Conservation (phyloP, 306 rosid species). For the Geum urbanum region DNA sequence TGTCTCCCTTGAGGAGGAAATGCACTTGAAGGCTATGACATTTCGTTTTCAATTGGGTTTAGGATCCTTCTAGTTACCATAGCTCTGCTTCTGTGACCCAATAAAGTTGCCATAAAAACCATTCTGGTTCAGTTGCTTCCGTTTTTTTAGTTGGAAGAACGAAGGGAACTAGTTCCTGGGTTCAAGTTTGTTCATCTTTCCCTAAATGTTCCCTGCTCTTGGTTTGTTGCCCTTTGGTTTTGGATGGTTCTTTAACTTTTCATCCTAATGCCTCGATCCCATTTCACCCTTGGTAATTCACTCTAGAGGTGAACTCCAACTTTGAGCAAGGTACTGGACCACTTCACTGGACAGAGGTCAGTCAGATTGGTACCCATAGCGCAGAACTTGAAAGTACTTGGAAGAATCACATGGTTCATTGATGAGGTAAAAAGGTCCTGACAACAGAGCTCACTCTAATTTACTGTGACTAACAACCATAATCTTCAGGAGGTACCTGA, state of each 20-base stretch:
- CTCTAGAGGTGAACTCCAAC: neutral
- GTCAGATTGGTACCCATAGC: conserved; percentile 1
- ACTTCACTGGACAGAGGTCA: neutral
- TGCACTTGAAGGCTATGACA: neutral
- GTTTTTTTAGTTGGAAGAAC: neutral
- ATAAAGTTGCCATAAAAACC: neutral
- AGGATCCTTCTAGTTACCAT: neutral
- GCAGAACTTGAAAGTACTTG: conserved; percentile 1
- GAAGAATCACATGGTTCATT: conserved; percentile 7
- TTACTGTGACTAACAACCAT: neutral
- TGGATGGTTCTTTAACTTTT: too few relatives aligned
- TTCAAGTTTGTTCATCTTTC: neutral
- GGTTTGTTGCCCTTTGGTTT: neutral
- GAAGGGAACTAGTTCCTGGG: neutral
- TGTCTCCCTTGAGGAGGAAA: conserved; percentile 5
- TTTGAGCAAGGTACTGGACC: neutral
- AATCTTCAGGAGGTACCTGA: neutral
- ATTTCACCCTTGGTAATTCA: neutral
- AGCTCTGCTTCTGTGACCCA: neutral
- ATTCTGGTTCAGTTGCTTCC: conserved; percentile 3
- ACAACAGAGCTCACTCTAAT: conserved; percentile 4
- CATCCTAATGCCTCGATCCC: neutral
- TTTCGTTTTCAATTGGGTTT: neutral
- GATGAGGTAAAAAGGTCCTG: neutral
- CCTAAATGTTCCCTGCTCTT: neutral